These are phyloP conservation scores for Venturia nashicola DNA, from an alignment of 2,329 filamentous ascomycete genomes.

Conservation along the genomic window DNA sequence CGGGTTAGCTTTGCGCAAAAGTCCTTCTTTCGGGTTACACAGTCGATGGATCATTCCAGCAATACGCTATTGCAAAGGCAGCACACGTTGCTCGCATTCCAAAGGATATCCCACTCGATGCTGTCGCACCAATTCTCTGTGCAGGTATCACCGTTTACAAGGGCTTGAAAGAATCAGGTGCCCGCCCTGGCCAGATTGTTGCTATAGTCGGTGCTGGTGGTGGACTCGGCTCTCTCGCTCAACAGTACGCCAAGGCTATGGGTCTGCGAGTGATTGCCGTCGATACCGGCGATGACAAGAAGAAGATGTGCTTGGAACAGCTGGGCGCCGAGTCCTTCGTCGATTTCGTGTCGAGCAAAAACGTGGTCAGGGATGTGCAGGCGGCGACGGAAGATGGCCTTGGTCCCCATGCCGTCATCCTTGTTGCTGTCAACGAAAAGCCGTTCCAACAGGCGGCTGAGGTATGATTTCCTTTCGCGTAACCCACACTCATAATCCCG, in stretches of 20 bases:
- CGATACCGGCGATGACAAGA: conserved; percentile 74
- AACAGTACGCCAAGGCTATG: conserved; percentile 89
- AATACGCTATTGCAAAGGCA: conserved; percentile 81
- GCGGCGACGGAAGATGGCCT: conserved; percentile 66
- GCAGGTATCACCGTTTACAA: conserved; percentile 85
- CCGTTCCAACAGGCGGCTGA: conserved; percentile 89
- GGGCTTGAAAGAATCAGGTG: conserved; percentile 74
- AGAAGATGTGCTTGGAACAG: conserved; percentile 47
- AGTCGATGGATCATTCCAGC: conserved; percentile 85
- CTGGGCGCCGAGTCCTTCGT: conserved; percentile 64
- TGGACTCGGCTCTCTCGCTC: conserved; percentile 65
- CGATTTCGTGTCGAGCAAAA: conserved; percentile 65
- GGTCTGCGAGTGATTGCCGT: conserved; percentile 70
- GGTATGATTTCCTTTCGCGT: conserved; percentile 14
- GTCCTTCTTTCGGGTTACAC: conserved; percentile 78
- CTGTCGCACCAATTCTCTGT: conserved; percentile 68
- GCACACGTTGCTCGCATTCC: conserved; percentile 73
- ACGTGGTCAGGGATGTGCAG: conserved; percentile 77
- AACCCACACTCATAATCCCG: neutral
- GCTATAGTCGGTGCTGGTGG: conserved; percentile 81
- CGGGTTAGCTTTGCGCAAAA: conserved; percentile 51
- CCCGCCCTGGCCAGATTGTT: conserved; percentile 60
- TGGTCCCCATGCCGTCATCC: conserved; percentile 75
- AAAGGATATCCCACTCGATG: conserved; percentile 63
- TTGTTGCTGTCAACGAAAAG: conserved; percentile 78